phyloP scores from a whole-genome alignment of 306 rosid genomes.

The Rubus idaeus region DNA sequence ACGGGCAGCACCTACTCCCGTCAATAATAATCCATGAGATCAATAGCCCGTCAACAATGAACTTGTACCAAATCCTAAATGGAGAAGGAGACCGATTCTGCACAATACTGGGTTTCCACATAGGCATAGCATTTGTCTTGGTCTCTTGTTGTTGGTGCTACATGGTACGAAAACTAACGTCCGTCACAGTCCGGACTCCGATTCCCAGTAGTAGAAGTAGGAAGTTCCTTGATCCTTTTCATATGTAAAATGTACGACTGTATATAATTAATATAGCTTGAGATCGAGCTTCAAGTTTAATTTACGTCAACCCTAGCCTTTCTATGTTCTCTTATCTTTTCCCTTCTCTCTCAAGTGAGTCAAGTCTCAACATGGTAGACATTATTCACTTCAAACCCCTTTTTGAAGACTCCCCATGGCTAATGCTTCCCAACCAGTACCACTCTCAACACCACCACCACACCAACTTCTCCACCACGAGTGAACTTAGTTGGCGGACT shows the following conservation, averaged over 20 bases:
- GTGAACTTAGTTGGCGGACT: background rate
- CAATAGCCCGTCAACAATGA: too few relatives aligned
- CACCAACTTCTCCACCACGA: background rate
- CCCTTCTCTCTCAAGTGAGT: background rate
- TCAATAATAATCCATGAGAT: too few relatives aligned
- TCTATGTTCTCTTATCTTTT: background rate
- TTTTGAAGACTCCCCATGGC: conserved; percentile 10
- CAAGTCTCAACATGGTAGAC: background rate
- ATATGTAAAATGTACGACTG: background rate
- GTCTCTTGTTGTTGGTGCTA: too few relatives aligned
- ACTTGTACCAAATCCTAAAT: too few relatives aligned
- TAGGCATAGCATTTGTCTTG: too few relatives aligned
- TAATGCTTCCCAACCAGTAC: conserved; percentile 8
- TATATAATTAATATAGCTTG: background rate
- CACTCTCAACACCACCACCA: background rate
- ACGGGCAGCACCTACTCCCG: too few relatives aligned
- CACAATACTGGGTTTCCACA: too few relatives aligned
- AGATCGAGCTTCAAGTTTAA: background rate
- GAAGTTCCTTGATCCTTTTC: background rate
- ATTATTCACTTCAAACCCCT: too few relatives aligned
- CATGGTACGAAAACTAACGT: background rate
- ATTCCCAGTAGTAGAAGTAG: background rate
- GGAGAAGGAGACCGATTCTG: too few relatives aligned
- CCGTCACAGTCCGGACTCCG: background rate
- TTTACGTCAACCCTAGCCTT: background rate